Conservation (phyloP, 192 early-diverging fungal genomes). For the Linnemannia exigua region DNA sequence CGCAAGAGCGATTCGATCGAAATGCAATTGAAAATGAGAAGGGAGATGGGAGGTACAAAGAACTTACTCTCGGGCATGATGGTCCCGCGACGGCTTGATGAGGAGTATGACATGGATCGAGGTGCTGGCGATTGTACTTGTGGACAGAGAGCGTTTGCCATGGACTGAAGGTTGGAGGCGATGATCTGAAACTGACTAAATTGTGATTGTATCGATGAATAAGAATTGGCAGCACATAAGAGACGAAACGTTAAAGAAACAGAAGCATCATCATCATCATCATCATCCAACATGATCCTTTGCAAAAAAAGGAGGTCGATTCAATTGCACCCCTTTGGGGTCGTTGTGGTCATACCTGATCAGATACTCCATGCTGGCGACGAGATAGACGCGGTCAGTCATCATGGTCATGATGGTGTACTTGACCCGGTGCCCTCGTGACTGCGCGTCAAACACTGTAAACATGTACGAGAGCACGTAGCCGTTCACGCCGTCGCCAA, state of each 20-base stretch:
- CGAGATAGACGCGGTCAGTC: slow-evolving; percentile 74
- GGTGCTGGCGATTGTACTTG: slow-evolving; percentile 48
- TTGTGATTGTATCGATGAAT: not conserved
- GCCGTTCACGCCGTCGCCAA: slow-evolving; percentile 77
- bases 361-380: slow-evolving; percentile 77
- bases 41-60: not conserved
- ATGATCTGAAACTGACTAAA: slow-evolving; percentile 69
- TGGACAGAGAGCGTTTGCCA: slow-evolving; percentile 36
- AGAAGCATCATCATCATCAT: not conserved
- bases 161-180: slow-evolving; percentile 63
- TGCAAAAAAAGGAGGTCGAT: not conserved
- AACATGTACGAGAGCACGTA: slow-evolving; percentile 82
- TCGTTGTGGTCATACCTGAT: slow-evolving; percentile 61
- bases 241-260: not conserved
- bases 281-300: slow-evolving; percentile 1
- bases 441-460: slow-evolving; percentile 75
- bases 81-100: slow-evolving; percentile 48
- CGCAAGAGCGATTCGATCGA: not conserved
- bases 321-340: not conserved
- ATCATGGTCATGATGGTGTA: slow-evolving; percentile 76
- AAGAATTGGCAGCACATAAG: not conserved
- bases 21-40: slow-evolving; percentile 8
- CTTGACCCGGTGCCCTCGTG: slow-evolving; percentile 70
- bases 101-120: slow-evolving; percentile 47
- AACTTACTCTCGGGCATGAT: slow-evolving; percentile 57